Base-by-base conservation (phyloP, 768 basidiomycete species). In the Auricularia sp. region DNA sequence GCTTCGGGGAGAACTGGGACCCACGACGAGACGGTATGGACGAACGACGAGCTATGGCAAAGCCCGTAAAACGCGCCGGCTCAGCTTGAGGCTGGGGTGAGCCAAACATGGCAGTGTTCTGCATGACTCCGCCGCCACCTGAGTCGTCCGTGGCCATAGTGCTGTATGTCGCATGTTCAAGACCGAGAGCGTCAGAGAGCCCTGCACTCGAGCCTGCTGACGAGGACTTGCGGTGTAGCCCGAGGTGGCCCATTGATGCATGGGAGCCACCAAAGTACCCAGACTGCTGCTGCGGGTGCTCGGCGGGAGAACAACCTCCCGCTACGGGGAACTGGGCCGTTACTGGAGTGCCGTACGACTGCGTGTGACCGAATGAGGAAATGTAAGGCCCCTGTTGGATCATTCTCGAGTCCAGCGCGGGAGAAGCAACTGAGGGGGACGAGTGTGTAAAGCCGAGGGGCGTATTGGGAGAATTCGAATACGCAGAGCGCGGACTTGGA, bases 401-500 rank as follows among this genome's bases (percentile, higher is more conserved):
- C 56, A 59, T 59, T 59, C 34, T 29, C 11, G 56, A 33, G 29
- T 59, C 56, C 29, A 59, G 56, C 23, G 56, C 56, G 23, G 29
- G 29, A 35, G 56, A 59, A 35, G 56, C 56, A 23, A 59, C 56
- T 4, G 23, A 14, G 10, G 56, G 56, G 16, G 56, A 59, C 10
- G 34, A 8, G 23, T 59, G 56, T 5, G 16, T 18, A 23, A 59
- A 59, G 56, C 34, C 29, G 3, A 59, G 56, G 14, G 56, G 56
- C 29, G 56, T 59, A 23, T 59, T 59, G 56, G 56, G 56, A 21
- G 56, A 59, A 29, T 59, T 59, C 34, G 56, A 59, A 23, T 59
- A 59, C 4, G 56, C 56, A 10, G 56, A 59, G 23, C 23, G 56
- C 56, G 56, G 56, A 34, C 56, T 59, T 16, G 47, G 47, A 6